Conservation (phyloP, 1,284 basidiomycete genomes). For the Abortiporus biennis region DNA sequence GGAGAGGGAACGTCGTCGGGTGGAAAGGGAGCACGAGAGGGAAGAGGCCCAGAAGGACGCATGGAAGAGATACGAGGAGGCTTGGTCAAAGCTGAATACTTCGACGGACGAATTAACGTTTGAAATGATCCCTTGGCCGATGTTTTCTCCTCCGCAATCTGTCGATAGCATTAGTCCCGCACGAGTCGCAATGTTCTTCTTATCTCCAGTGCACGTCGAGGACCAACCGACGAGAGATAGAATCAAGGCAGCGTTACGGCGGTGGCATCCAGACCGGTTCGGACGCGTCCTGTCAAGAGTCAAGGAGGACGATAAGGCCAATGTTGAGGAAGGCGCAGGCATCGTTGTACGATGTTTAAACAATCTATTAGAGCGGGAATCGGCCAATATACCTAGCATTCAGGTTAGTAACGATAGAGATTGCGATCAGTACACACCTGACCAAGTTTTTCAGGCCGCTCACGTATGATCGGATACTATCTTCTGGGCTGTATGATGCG, state of each 20-base stretch:
- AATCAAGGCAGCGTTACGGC: constrained; percentile 54
- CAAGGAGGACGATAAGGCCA: constrained; percentile 42
- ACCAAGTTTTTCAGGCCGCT: too few relatives aligned
- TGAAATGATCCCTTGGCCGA: constrained; percentile 66
- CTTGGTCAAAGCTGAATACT: constrained; percentile 44
- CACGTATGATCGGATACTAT: too few relatives aligned
- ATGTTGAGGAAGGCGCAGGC: constrained; percentile 63
- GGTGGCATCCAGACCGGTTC: constrained; percentile 79
- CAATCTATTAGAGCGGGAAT: constrained; percentile 42
- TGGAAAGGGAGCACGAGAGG: constrained; percentile 32
- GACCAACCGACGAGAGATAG: constrained; percentile 54
- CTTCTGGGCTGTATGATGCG: too few relatives aligned
- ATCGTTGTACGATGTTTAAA: constrained; percentile 66
- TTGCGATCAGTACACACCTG: too few relatives aligned
- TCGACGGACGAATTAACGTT: constrained; percentile 47
- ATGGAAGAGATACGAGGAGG: constrained; percentile 55
- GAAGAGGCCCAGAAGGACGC: constrained; percentile 41
- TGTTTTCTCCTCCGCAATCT: constrained; percentile 33
- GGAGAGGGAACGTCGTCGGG: constrained; percentile 22
- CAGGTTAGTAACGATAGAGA: too few relatives aligned
- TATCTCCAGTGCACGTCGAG: constrained; percentile 56
- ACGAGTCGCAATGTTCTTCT: constrained; percentile 47
- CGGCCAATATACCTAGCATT: too few relatives aligned
- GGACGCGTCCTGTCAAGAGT: constrained; percentile 48
- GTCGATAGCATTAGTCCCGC: constrained; percentile 44